These are phyloP conservation scores for Phialophora expanda DNA, from an alignment of 2,329 filamentous ascomycete genomes.

Conservation along the genomic window DNA sequence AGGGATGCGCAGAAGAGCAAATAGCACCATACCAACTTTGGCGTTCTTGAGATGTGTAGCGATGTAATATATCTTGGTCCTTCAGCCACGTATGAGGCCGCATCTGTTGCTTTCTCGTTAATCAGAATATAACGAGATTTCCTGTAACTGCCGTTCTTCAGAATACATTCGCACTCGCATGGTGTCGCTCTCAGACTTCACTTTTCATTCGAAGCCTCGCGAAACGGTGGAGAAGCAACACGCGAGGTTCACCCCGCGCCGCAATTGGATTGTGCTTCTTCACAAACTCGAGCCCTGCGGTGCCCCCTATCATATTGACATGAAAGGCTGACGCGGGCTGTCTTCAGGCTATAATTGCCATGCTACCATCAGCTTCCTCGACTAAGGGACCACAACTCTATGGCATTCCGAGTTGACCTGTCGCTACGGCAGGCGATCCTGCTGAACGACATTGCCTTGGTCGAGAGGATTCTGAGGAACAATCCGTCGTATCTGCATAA, in stretches of 20 bases:
- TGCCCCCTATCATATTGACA: background rate
- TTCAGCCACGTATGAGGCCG: background rate
- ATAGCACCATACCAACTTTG: slow-evolving; percentile 19
- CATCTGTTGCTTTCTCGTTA: background rate
- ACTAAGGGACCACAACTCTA: slow-evolving; percentile 2
- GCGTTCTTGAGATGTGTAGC: background rate
- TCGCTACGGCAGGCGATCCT: slow-evolving; percentile 72
- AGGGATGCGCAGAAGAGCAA: slow-evolving; percentile 35
- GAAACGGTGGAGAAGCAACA: background rate
- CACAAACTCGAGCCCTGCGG: background rate
- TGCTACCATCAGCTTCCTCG: background rate
- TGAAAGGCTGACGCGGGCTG: background rate
- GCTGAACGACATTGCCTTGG: slow-evolving; percentile 73
- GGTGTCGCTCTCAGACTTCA: background rate
- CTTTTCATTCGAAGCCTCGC: background rate
- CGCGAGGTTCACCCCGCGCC: background rate
- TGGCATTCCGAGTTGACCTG: slow-evolving; percentile 32
- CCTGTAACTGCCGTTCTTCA: background rate
- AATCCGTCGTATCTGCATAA: slow-evolving; percentile 76
- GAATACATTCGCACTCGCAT: background rate
- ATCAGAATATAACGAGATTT: background rate
- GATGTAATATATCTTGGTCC: background rate
- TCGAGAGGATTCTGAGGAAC: slow-evolving; percentile 75
- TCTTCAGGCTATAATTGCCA: slow-evolving; percentile 3
- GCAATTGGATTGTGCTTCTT: background rate